phyloP scores from a whole-genome alignment of 176 grass and related monocot genomes.

The Zoysia pacifica region DNA sequence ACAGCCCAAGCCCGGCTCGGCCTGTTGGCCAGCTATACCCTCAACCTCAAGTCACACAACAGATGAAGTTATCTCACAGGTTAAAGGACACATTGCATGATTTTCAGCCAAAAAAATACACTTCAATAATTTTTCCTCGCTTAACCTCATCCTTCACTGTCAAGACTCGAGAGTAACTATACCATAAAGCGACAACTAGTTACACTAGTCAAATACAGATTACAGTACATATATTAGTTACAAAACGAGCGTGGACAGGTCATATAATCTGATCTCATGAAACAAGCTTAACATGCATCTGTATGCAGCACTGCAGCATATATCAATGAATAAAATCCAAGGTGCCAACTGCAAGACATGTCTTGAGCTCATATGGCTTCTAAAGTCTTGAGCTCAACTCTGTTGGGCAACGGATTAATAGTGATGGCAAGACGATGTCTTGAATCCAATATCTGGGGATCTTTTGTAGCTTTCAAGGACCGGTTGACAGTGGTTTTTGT shows the following conservation, averaged over 20 bases:
- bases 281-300: background rate
- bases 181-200: background rate
- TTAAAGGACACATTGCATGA: too few species aligned
- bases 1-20: too few species aligned
- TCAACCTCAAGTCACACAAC: too few species aligned
- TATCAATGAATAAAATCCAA: background rate
- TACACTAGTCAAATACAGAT: background rate
- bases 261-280: slow-evolving; percentile 1
- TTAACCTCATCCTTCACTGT: background rate
- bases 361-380: background rate
- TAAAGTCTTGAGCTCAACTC: slow-evolving; percentile 46
- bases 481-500: slow-evolving; percentile 29
- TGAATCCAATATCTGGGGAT: slow-evolving; percentile 13
- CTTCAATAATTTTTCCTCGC: background rate
- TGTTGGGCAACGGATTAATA: slow-evolving; percentile 37
- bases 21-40: too few species aligned
- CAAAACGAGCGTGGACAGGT: slow-evolving; percentile 4
- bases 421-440: slow-evolving; percentile 36
- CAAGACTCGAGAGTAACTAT: background rate
- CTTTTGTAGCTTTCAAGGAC: slow-evolving; percentile 27
- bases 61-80: too few species aligned
- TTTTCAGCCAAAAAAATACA: too few species aligned
- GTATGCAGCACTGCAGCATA: background rate
- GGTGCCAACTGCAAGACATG: background rate
- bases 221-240: slow-evolving; percentile 3